Conservation (phyloP, 2,329 filamentous ascomycete species). For the Dendrostoma leiphaemia region DNA sequence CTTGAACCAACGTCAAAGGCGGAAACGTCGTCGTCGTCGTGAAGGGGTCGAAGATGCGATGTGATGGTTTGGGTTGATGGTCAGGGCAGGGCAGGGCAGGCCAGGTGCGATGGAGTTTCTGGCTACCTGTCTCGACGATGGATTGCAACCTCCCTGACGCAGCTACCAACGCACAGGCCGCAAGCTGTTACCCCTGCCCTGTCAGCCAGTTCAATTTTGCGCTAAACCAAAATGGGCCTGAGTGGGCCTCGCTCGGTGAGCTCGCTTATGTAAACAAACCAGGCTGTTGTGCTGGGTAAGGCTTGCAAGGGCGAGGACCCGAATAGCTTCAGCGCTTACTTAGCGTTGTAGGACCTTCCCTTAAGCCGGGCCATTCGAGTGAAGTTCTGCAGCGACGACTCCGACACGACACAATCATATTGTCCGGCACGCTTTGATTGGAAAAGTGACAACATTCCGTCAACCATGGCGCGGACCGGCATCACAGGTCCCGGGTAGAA, state of each 20-base stretch:
- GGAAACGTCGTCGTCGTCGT: slow-evolving; percentile 8
- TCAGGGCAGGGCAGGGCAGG: slow-evolving; percentile 8
- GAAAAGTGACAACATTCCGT: too few species aligned
- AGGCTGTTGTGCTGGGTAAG: neutral
- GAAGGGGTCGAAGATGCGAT: slow-evolving; percentile 1
- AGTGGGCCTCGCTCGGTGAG: neutral
- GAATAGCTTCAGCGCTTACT: neutral
- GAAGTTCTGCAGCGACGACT: too few species aligned
- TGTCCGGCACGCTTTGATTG: too few species aligned
- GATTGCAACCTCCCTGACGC: slow-evolving; percentile 12
- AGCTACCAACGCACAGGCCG: slow-evolving; percentile 5
- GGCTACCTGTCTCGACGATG: slow-evolving; percentile 16
- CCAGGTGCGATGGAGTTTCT: slow-evolving; percentile 15
- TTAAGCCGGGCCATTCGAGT: too few species aligned
- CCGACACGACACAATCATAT: too few species aligned
- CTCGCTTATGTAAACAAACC: neutral
- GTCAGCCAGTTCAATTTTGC: neutral
- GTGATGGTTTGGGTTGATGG: slow-evolving; percentile 7
- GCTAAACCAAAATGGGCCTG: neutral
- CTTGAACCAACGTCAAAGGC: slow-evolving; percentile 2
- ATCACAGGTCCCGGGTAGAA: too few species aligned
- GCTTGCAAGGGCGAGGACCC: neutral
- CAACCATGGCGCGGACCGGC: too few species aligned
- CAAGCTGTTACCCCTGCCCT: neutral
- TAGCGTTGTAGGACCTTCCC: too few species aligned